Conservation (phyloP, 768 basidiomycete genomes). For the Pulveroboletus ravenelii region DNA sequence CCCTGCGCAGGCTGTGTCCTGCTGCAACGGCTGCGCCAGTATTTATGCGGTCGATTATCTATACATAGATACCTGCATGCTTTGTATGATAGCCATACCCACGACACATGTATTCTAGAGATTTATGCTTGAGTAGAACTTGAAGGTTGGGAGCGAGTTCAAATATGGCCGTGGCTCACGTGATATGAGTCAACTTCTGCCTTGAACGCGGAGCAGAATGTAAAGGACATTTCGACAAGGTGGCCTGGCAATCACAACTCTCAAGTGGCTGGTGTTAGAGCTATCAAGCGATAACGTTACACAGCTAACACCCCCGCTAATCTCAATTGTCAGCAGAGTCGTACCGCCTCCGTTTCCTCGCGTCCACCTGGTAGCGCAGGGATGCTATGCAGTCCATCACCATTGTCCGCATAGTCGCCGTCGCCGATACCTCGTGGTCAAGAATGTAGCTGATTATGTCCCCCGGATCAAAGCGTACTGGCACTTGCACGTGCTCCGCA, state of each 20-base stretch:
- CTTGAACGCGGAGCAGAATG: no score
- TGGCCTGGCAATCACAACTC: no score
- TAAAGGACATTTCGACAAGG: no score
- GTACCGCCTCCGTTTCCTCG: constrained; percentile 2
- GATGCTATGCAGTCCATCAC: background rate
- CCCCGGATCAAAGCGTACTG: constrained; percentile 15
- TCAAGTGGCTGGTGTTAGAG: no score
- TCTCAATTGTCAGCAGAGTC: background rate
- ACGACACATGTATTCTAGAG: background rate
- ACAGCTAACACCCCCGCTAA: background rate
- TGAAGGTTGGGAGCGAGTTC: no score
- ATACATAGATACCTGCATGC: constrained; percentile 12
- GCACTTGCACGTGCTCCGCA: constrained; percentile 13
- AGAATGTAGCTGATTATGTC: constrained; percentile 9
- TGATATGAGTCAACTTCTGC: no score
- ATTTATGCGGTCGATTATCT: background rate
- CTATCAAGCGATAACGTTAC: no score
- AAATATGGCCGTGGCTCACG: no score
- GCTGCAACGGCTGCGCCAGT: background rate
- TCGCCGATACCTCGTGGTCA: constrained; percentile 10
- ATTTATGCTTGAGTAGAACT: background rate
- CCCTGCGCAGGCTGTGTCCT: no score
- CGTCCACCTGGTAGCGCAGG: background rate
- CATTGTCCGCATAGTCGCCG: background rate
- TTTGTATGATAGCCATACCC: constrained; percentile 15